Evolutionary conservation across 2,329 filamentous ascomycete genomes (phyloP).

Genomic region (Sporothrix globosa): DNA sequence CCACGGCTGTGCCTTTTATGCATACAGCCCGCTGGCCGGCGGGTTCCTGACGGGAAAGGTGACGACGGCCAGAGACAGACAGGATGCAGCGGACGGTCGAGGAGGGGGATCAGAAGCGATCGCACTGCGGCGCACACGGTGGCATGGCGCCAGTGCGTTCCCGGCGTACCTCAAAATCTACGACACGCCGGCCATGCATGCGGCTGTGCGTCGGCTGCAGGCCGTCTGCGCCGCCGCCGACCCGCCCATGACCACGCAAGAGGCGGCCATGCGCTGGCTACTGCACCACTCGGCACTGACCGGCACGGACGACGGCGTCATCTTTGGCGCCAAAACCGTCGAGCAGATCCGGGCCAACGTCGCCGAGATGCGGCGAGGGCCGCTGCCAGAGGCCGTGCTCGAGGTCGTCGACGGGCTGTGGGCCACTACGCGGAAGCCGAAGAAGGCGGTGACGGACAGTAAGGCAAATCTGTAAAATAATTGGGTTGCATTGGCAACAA

Average conservation of each 20-base stretch:
- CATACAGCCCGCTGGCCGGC: constrained; percentile 35
- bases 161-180: constrained; percentile 4
- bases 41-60: constrained; percentile 37
- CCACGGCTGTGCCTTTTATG: constrained; percentile 43
- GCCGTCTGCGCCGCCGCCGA: constrained; percentile 24
- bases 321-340: constrained; percentile 35
- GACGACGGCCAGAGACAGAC: constrained; percentile 24
- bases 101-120: too few relatives aligned
- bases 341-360: constrained; percentile 34
- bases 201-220: constrained; percentile 27
- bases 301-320: constrained; percentile 33
- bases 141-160: constrained; percentile 30
- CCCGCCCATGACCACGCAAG: constrained; percentile 21
- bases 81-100: constrained; percentile 13
- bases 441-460: background rate
- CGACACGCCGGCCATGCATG: constrained; percentile 29
- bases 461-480: background rate
- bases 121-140: too few relatives aligned
- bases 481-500: background rate
- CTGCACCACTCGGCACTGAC: constrained; percentile 33
- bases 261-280: constrained; percentile 35
- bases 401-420: constrained; percentile 24
- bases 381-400: constrained; percentile 39
- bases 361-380: constrained; percentile 31
- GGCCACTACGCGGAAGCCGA: background rate